Base-by-base conservation (phyloP, 2,329 filamentous ascomycete species). In the Aquanectria penicillioides region DNA sequence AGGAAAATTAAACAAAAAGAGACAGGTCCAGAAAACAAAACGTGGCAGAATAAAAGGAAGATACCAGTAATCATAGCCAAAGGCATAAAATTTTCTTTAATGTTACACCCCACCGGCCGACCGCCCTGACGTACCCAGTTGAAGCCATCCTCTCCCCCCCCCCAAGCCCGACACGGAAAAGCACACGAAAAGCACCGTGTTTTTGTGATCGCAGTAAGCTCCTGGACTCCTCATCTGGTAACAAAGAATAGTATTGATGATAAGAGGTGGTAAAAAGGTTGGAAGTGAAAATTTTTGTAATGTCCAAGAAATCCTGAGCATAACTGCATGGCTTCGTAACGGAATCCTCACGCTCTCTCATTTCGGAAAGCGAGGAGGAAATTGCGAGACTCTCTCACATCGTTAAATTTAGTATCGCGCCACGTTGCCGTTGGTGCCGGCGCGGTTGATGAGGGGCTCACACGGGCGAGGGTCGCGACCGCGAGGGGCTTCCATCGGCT, bases 401-500 rank as follows among this genome's bases (percentile, higher is more conserved):
- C 18, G 25, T 23, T 29, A 46, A 57, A 13, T 23, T 61, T 41
- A 69, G 38, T 54, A 56, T 38, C 62, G 63, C 31, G 65, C 58
- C 25, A 51, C 38, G 33, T 51, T 34, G 22, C 65, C 66, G 18
- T 54, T 36, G 25, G 66, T 67, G n/a, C 68, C 68, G 23, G 73
- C 74, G 8, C 66, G 68, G 38, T 71, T 70, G 17, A 75, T 73
- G 18, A 75, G 59, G 31, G 73, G 73, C 47, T 73, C 73, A 8
- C 64, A 55, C 12, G 67, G 69, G 11, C 63, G 66, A 43, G 69
- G 56, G 29, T 71, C 69, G 13, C 69, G 69, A 12, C 68, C 67
- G n/a, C 68, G 66, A 13, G 57, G 54, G 43, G 62, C 47, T 20
- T 66, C 67, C 4, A 63, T 37, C 3, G 67, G 63, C 33, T 61